Evolutionary conservation across 1,139 yeast genomes (phyloP), one percentile per base, ranked within the genome.

Genomic region (Blastobotrys serpentis): DNA sequence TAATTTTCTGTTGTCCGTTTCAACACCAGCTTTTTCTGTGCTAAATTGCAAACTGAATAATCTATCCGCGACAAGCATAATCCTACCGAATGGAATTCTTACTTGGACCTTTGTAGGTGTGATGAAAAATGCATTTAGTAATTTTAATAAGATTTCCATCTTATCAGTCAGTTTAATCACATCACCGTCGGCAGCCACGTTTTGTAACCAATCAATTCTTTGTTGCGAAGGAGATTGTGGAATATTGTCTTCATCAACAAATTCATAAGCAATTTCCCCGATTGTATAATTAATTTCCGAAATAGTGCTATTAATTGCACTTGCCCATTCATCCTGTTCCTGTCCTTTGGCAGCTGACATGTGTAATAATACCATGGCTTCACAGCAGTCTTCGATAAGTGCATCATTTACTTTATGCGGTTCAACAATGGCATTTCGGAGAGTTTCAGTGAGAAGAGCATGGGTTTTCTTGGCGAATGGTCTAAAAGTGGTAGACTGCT

Each of bases 401-500:
- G 59, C 52, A 0, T 47, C 43, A 16, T 79, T 76, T 48, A 72
- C 53, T 18, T 56, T 45, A 11, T 47, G 33, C 3, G 44, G 43
- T 10, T 44, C 46, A 3, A 34, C 32, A 13, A 41, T 32, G 1
- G 58, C 51, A 14, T 40, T 21, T 13, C 43, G 16, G n/a, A 59
- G 40, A 2, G 52, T 29, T 2, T 39, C 41, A 5, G 73, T 52
- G 38, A 87, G 65, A 30, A 74, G 74, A 4, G 66, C 66, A 51
- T 80, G 78, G 53, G 80, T 76, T 59, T 82, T 82, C 54, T 78
- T 76, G 8, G 83, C 84, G 67, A 75, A 82, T 7, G 96, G 95
- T 64, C 92, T 77, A 62, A 87, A 86, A 2, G 95, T 84, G 3
- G 94, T 86, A 1, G 95, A 78, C 62, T 86, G 86, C 52, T 76